These are phyloP conservation scores for Carallia brachiata DNA, from an alignment of 345 rosid genomes.

Conservation along the genomic window DNA sequence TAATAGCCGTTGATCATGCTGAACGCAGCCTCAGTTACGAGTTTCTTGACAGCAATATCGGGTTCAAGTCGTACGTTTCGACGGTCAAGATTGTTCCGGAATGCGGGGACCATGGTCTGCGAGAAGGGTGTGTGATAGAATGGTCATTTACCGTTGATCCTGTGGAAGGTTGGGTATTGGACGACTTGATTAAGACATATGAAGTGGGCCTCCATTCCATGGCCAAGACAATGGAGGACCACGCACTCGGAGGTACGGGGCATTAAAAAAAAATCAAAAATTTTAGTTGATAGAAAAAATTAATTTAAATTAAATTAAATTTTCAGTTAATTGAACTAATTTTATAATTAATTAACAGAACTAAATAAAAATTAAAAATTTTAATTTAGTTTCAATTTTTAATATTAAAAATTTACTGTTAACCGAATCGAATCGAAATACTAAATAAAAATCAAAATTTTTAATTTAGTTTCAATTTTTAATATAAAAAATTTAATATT, in stretches of 20 bases:
- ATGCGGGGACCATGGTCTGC: conserved; percentile 11
- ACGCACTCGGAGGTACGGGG: neutral
- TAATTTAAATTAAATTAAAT: too few relatives aligned
- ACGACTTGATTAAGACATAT: conserved; percentile 39
- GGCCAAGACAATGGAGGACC: conserved; percentile 40
- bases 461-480: too few relatives aligned
- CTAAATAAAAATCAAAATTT: too few relatives aligned
- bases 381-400: too few relatives aligned
- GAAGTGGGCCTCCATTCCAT: conserved; percentile 31
- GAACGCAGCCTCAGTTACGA: conserved; percentile 38
- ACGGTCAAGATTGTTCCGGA: conserved; percentile 39
- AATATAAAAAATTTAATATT: too few relatives aligned
- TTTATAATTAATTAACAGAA: too few relatives aligned
- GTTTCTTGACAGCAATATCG: conserved; percentile 56
- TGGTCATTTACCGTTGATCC: conserved; percentile 62
- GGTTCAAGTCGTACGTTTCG: conserved; percentile 51
- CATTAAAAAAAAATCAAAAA: too few relatives aligned
- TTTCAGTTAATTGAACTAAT: too few relatives aligned
- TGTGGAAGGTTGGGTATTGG: conserved; percentile 43
- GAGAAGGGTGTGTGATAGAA: conserved; percentile 49
- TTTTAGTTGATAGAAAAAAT: too few relatives aligned
- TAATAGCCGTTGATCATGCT: conserved; percentile 39
- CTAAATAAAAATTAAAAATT: too few relatives aligned
- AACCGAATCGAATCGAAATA: too few relatives aligned
- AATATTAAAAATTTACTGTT: too few relatives aligned